These are phyloP conservation scores for Blastomyces silverae DNA, from an alignment of 2,329 filamentous ascomycete species.

Conservation along the genomic window DNA sequence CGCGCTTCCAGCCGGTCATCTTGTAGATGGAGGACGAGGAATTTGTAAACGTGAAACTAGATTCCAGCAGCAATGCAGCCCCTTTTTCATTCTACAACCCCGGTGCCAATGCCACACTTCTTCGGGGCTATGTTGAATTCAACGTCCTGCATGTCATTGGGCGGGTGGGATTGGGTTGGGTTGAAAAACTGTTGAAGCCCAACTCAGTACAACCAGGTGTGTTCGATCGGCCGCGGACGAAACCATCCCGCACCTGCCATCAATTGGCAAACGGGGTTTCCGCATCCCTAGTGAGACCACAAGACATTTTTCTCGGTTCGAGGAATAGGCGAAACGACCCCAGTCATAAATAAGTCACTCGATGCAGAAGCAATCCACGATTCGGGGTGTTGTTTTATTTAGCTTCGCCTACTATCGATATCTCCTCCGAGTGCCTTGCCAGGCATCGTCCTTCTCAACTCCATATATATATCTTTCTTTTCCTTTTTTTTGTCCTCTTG, in stretches of 20 bases:
- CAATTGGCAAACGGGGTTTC: not conserved
- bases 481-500: not conserved
- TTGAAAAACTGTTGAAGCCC: not conserved
- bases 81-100: not conserved
- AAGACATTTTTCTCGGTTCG: not conserved
- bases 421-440: not conserved
- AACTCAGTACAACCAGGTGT: not conserved
- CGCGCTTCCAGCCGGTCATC: not conserved
- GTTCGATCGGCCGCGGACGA: not conserved
- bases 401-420: not conserved
- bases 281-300: too few species aligned
- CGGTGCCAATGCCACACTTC: too few species aligned
- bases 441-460: not conserved
- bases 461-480: too few species aligned
- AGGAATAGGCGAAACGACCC: too few species aligned
- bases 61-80: not conserved
- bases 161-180: not conserved
- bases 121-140: not conserved
- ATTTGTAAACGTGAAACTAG: not conserved
- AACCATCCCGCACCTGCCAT: not conserved
- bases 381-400: too few species aligned
- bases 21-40: not conserved
- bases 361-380: not conserved
- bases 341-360: conserved; percentile 1
- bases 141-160: not conserved